Conservation (phyloP, 2,329 filamentous ascomycete species). For the Alternaria sp. region DNA sequence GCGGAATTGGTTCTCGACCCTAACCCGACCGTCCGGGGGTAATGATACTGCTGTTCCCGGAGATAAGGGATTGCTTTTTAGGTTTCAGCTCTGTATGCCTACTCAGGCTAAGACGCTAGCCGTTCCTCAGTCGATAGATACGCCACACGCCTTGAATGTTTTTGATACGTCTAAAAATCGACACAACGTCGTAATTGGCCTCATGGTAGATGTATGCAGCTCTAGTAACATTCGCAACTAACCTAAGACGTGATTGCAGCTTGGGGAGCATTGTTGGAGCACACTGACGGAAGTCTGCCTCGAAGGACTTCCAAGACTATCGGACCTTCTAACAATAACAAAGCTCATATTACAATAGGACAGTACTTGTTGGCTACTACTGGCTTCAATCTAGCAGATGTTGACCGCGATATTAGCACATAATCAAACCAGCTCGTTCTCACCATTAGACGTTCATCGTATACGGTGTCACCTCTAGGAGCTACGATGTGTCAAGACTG, state of each 20-base stretch:
- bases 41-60: conserved; percentile 48
- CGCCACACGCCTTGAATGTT: conserved; percentile 32
- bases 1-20: conserved; percentile 29
- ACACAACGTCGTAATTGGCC: conserved; percentile 45
- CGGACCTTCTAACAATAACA: conserved; percentile 59
- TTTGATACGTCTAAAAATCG: conserved; percentile 23
- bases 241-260: conserved; percentile 53
- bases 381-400: neutral
- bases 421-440: conserved; percentile 51
- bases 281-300: conserved; percentile 58
- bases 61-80: conserved; percentile 54
- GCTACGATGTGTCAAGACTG: conserved; percentile 47
- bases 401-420: conserved; percentile 54
- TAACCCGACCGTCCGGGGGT: conserved; percentile 43
- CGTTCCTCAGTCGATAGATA: conserved; percentile 48
- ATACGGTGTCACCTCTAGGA: conserved; percentile 52
- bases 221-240: conserved; percentile 46
- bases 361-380: conserved; percentile 25
- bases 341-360: conserved; percentile 60
- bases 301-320: conserved; percentile 60
- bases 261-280: conserved; percentile 57
- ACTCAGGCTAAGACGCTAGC: conserved; percentile 50
- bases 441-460: conserved; percentile 50
- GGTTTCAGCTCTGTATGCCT: conserved; percentile 56
- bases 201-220: conserved; percentile 49